phyloP scores from a whole-genome alignment of 257 asterid genomes.

The Gentiana macrophylla region DNA sequence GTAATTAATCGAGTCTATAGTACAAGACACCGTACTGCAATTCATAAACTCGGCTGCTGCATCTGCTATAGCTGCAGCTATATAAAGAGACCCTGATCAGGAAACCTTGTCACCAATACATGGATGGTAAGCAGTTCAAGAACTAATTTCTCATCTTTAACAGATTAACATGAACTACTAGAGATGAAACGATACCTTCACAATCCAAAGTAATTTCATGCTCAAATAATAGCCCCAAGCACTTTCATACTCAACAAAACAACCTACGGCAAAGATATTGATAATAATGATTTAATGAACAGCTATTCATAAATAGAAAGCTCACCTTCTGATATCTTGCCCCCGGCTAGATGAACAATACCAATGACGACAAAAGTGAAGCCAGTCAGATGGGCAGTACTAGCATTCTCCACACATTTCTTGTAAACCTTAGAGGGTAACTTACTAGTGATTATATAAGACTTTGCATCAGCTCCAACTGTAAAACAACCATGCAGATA shows the following conservation, averaged over 20 bases:
- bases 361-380: slow-evolving; percentile 60
- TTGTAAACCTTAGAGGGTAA: slow-evolving; percentile 51
- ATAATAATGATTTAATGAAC: background rate
- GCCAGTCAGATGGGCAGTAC: slow-evolving; percentile 45
- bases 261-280: background rate
- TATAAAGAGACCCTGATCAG: background rate
- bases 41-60: background rate
- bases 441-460: slow-evolving; percentile 62
- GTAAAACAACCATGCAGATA: slow-evolving; percentile 14
- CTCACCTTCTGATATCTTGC: slow-evolving; percentile 72
- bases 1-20: no score
- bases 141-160: background rate
- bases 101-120: background rate
- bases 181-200: background rate
- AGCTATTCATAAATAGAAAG: slow-evolving; percentile 6
- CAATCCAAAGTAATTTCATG: no score
- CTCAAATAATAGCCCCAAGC: background rate
- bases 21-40: no score
- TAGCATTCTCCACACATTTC: slow-evolving; percentile 56
- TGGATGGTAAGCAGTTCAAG: background rate
- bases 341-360: slow-evolving; percentile 70
- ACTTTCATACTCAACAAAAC: background rate
- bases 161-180: background rate
- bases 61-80: background rate
- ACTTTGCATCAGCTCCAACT: slow-evolving; percentile 59